Conservation (phyloP, 2,329 filamentous ascomycete species). For the Cordyceps pruinosa region DNA sequence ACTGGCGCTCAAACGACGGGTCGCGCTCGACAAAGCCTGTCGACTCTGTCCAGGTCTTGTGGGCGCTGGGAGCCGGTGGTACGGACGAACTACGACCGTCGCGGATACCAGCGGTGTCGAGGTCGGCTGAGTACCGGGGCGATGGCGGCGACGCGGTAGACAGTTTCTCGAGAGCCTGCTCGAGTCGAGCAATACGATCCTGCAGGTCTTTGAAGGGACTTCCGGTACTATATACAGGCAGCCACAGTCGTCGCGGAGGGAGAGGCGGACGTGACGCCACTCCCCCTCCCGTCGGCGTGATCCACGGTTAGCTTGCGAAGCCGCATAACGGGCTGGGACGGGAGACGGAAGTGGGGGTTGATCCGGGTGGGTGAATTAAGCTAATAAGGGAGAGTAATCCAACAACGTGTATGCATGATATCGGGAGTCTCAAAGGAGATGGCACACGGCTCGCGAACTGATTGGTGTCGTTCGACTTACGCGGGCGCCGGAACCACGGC, state of each 20-base stretch:
- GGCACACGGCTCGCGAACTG: not conserved
- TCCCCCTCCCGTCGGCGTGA: not conserved
- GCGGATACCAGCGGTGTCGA: not conserved
- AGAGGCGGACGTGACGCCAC: not conserved
- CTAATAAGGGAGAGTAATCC: not conserved
- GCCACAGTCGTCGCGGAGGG: not conserved
- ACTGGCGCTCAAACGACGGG: slow-evolving; percentile 14
- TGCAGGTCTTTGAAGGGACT: slow-evolving; percentile 12
- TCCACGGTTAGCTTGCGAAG: not conserved
- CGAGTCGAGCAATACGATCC: slow-evolving; percentile 13
- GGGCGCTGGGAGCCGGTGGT: slow-evolving; percentile 1
- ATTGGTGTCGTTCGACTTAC: not conserved
- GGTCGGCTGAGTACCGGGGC: not conserved
- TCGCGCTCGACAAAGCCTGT: slow-evolving; percentile 13
- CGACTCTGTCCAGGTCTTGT: slow-evolving; percentile 10
- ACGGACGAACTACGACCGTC: not conserved
- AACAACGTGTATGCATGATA: not conserved
- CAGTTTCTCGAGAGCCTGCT: slow-evolving; percentile 12
- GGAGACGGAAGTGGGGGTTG: too few relatives aligned
- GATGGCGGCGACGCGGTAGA: slow-evolving; percentile 12
- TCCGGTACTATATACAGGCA: not conserved
- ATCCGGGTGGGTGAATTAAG: not conserved
- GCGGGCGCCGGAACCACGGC: not conserved
- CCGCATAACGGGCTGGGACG: not conserved
- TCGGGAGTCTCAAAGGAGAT: too few relatives aligned